A percentile compares a stretch with the other conserved stretches of the same genome.
phyloP scores from a whole-genome alignment of 345 rosid species.

The Brassica carinata region DNA sequence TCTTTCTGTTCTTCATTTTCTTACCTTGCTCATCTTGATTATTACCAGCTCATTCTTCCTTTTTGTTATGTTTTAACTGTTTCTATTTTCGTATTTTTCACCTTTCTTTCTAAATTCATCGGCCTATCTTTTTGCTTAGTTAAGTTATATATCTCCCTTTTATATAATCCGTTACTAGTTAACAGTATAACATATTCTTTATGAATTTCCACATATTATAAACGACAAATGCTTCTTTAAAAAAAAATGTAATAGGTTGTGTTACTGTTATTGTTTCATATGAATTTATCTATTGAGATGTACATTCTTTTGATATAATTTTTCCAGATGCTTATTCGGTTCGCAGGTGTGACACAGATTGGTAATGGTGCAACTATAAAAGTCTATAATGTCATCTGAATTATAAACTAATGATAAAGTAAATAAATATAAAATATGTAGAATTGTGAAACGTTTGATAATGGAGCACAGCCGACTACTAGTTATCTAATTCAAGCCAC shows the following conservation, averaged over 20 bases:
- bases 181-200: not conserved
- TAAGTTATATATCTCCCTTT: not conserved
- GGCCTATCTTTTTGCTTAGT: not conserved
- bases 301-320: not conserved
- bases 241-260: not conserved
- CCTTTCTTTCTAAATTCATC: conserved; percentile 12
- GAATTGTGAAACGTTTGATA: conserved; percentile 3
- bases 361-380: not conserved
- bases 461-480: conserved; percentile 28
- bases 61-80: conserved; percentile 11
- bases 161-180: conserved; percentile 4
- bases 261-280: not conserved
- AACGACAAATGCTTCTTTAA: not conserved
- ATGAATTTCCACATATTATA: not conserved
- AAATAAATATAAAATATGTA: not conserved
- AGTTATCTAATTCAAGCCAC: conserved; percentile 37
- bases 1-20: conserved; percentile 7
- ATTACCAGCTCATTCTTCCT: conserved; percentile 27
- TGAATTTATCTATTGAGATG: not conserved
- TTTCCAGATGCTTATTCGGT: not conserved
- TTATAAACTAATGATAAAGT: not conserved
- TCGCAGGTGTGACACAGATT: not conserved
- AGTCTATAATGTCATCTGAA: not conserved
- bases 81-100: conserved; percentile 18
- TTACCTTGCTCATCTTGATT: conserved; percentile 7